A percentile compares a stretch with the other conserved stretches of the same genome.
Conservation (phyloP, 768 basidiomycete genomes). For the Suillus subalutaceus region DNA sequence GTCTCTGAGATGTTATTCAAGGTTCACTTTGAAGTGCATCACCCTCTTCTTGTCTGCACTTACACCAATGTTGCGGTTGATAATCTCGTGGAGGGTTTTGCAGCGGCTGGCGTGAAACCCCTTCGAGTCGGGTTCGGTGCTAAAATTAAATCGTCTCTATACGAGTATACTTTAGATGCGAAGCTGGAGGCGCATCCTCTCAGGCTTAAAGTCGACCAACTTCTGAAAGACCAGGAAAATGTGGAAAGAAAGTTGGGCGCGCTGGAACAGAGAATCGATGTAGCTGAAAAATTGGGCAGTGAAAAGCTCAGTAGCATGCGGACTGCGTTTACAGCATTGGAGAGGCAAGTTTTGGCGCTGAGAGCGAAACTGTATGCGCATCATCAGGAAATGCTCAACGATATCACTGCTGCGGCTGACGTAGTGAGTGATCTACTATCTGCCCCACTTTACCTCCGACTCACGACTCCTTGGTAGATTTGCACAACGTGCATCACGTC, state of each 20-base stretch:
- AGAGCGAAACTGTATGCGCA: slow-evolving; percentile 53
- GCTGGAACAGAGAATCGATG: slow-evolving; percentile 30
- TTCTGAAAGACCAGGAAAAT: slow-evolving; percentile 42
- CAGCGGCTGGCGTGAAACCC: slow-evolving; percentile 62
- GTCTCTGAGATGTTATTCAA: slow-evolving; percentile 30
- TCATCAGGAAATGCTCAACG: slow-evolving; percentile 64
- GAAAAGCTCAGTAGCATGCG: slow-evolving; percentile 35
- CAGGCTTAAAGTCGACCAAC: slow-evolving; percentile 43
- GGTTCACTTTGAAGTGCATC: slow-evolving; percentile 78
- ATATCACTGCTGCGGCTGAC: slow-evolving; percentile 67
- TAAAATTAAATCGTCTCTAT: slow-evolving; percentile 58
- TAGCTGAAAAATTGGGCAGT: slow-evolving; percentile 20
- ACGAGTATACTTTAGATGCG: slow-evolving; percentile 61
- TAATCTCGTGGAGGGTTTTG: slow-evolving; percentile 81
- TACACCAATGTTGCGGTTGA: slow-evolving; percentile 95
- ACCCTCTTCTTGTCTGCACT: slow-evolving; percentile 89
- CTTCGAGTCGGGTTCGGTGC: slow-evolving; percentile 74
- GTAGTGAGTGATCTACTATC: slow-evolving; percentile 54
- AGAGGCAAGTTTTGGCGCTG: slow-evolving; percentile 34
- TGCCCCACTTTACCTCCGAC: slow-evolving; percentile 10
- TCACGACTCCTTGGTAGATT: slow-evolving; percentile 48
- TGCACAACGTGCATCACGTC: slow-evolving; percentile 89
- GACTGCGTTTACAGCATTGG: slow-evolving; percentile 24
- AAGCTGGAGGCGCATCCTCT: slow-evolving; percentile 65
- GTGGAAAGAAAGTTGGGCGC: slow-evolving; percentile 27